A percentile compares a stretch with the other conserved stretches of the same genome.
These are phyloP conservation scores for Rhizophlyctis rosea DNA, from an alignment of 192 early-diverging fungal genomes.

Conservation along the genomic window DNA sequence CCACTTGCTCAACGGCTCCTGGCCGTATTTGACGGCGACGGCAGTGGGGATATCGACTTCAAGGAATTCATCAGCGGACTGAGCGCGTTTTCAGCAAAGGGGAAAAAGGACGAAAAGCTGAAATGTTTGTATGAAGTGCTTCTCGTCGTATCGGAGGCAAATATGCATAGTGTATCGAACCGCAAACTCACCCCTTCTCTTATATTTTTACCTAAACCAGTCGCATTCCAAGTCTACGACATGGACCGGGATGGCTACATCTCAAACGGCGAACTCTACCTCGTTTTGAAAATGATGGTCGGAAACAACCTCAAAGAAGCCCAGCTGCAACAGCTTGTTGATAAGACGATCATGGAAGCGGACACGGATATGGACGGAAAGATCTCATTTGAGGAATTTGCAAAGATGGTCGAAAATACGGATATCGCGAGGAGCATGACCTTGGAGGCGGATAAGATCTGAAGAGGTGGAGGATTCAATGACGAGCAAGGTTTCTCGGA, in stretches of 20 bases:
- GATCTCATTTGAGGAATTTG: conserved; percentile 96
- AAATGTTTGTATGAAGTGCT: conserved; percentile 60
- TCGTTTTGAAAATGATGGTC: conserved; percentile 99
- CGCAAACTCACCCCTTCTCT: too few relatives aligned
- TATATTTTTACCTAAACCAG: too few relatives aligned
- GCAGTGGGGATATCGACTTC: conserved; percentile 98
- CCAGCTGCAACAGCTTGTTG: conserved; percentile 99
- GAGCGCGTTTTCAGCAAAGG: conserved; percentile 90
- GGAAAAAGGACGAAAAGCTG: conserved; percentile 93
- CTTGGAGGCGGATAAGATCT: conserved; percentile 65
- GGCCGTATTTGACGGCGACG: conserved; percentile 97
- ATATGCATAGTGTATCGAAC: too few relatives aligned
- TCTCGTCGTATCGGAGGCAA: not conserved
- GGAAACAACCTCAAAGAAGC: conserved; percentile 93
- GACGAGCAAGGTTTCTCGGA: too few relatives aligned
- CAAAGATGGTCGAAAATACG: conserved; percentile 89
- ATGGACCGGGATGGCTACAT: conserved; percentile 99
- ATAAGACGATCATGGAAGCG: conserved; percentile 99
- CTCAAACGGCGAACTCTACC: conserved; percentile 97
- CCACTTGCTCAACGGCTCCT: conserved; percentile 93
- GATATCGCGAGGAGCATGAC: conserved; percentile 96
- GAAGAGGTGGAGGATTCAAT: too few relatives aligned
- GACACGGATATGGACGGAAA: conserved; percentile 93
- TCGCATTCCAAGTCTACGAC: conserved; percentile 99
- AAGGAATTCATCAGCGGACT: conserved; percentile 96